These are phyloP conservation scores for Bolboschoenoplectus hybrid DNA, from an alignment of 202 grass and related monocot species.

Conservation along the genomic window DNA sequence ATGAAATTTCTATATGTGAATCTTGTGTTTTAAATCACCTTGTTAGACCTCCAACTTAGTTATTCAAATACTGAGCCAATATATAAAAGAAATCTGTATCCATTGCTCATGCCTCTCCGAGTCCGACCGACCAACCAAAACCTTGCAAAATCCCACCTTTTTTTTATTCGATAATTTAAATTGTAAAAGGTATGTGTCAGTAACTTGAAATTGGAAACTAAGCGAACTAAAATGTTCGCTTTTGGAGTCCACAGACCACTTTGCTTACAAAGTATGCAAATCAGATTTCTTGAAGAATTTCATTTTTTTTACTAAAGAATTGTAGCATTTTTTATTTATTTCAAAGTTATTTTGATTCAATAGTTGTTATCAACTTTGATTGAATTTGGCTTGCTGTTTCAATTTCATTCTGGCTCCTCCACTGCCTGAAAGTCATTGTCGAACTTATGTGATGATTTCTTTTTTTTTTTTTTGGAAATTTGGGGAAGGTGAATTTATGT, in stretches of 20 bases:
- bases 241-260: not conserved
- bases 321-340: not conserved
- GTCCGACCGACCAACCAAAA: too few relatives aligned
- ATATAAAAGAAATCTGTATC: too few relatives aligned
- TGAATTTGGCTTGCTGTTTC: not conserved
- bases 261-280: not conserved
- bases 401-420: not conserved
- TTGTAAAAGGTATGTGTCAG: too few relatives aligned
- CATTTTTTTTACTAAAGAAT: not conserved
- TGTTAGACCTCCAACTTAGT: not conserved
- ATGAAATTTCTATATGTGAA: not conserved
- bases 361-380: not conserved
- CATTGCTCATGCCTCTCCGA: too few relatives aligned
- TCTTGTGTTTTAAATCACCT: not conserved
- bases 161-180: too few relatives aligned
- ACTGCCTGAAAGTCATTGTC: not conserved
- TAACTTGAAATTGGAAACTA: not conserved
- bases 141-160: too few relatives aligned
- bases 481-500: too few relatives aligned
- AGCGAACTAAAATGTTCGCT: not conserved
- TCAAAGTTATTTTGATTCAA: not conserved
- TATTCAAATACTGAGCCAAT: not conserved
- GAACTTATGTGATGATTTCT: not conserved
- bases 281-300: not conserved
- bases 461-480: too few relatives aligned